These are phyloP conservation scores for Parachlorella kessleri DNA, from an alignment of 139 green algal genomes.

Conservation along the genomic window DNA sequence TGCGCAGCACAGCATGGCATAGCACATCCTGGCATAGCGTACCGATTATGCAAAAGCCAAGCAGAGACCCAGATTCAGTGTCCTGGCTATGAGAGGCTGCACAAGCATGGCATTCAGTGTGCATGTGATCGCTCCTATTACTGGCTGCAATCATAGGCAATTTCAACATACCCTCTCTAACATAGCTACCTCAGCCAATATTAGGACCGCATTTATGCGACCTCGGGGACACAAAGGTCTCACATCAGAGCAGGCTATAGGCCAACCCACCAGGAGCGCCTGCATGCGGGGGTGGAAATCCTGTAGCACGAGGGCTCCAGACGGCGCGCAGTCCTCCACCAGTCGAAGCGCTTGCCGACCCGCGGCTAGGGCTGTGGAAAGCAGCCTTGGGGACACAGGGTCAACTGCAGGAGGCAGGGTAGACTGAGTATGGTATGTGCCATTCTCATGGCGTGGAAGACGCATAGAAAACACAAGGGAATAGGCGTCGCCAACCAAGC, in stretches of 20 bases:
- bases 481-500: too few relatives aligned
- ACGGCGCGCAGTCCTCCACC: neutral
- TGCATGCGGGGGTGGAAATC: conserved; percentile 26
- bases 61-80: too few relatives aligned
- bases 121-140: neutral
- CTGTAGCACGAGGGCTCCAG: neutral
- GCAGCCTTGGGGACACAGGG: conserved; percentile 7
- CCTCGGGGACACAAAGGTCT: too few relatives aligned
- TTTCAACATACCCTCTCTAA: neutral
- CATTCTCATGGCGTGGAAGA: too few relatives aligned
- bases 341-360: conserved; percentile 4
- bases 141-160: neutral
- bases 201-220: too few relatives aligned
- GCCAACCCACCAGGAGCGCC: conserved; percentile 8
- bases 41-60: too few relatives aligned
- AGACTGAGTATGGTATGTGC: too few relatives aligned
- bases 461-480: too few relatives aligned
- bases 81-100: too few relatives aligned
- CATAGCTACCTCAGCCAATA: neutral
- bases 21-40: too few relatives aligned
- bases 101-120: neutral
- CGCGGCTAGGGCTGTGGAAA: neutral
- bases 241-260: too few relatives aligned
- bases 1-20: neutral
- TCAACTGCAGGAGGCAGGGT: conserved; percentile 4